Evolutionary conservation across 2,329 filamentous ascomycete genomes (phyloP).

Genomic region (Beauveria rudraprayagi): DNA sequence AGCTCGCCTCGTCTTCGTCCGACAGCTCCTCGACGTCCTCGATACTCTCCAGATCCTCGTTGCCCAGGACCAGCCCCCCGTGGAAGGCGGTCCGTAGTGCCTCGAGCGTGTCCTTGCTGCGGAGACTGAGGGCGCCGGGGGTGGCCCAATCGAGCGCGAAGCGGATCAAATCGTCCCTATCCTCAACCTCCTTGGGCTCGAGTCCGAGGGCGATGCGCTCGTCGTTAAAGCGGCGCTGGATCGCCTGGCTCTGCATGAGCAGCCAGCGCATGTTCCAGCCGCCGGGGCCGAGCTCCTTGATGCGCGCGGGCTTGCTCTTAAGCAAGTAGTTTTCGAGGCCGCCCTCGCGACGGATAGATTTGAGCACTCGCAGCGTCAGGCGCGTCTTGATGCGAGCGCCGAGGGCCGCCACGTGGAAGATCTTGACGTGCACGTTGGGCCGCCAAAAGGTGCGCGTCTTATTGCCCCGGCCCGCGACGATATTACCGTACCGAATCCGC

Average conservation of each 20-base stretch:
- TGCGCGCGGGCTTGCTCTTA: conserved; percentile 65
- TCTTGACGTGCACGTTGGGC: conserved; percentile 64
- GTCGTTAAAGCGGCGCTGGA: conserved; percentile 57
- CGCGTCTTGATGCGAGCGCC: conserved; percentile 57
- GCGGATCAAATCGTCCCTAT: conserved; percentile 30
- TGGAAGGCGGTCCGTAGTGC: conserved; percentile 30
- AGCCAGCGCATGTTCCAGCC: conserved; percentile 89
- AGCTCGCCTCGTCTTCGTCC: conserved; percentile 27
- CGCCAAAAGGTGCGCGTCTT: conserved; percentile 64
- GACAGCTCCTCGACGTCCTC: conserved; percentile 32
- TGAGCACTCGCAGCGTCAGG: conserved; percentile 61
- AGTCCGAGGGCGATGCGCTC: conserved; percentile 62
- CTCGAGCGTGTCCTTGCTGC: conserved; percentile 29
- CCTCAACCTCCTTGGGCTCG: conserved; percentile 27
- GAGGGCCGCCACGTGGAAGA: conserved; percentile 57
- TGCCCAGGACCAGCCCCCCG: conserved; percentile 35
- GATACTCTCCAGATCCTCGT: not conserved
- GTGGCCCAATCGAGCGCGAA: conserved; percentile 35
- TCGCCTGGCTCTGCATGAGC: conserved; percentile 66
- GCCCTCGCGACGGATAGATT: conserved; percentile 74
- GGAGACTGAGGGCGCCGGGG: conserved; percentile 28
- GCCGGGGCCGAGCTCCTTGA: conserved; percentile 80
- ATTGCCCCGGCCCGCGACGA: conserved; percentile 60
- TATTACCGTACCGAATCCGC: conserved; percentile 73
- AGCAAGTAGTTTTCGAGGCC: conserved; percentile 89